phyloP scores from a whole-genome alignment of 2,329 filamentous ascomycete species.

The Exophiala alcalophila region DNA sequence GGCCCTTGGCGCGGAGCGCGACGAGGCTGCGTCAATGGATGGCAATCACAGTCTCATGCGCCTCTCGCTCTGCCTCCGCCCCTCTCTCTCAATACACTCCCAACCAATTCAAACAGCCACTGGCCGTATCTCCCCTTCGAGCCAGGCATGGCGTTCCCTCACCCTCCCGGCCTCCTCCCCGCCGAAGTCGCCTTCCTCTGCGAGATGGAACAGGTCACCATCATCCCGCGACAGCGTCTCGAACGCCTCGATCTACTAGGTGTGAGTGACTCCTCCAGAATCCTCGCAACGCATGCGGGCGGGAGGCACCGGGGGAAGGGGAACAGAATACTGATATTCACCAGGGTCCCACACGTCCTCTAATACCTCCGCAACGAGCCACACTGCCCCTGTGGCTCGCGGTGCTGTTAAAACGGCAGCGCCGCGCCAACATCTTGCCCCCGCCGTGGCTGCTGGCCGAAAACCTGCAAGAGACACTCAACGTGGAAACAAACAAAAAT shows the following conservation, averaged over 20 bases:
- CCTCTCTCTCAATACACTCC: background rate
- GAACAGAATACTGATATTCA: constrained; percentile 1
- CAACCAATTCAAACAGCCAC: no score
- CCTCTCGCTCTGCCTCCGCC: background rate
- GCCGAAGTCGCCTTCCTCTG: constrained; percentile 90
- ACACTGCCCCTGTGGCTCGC: constrained; percentile 90
- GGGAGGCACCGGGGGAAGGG: no score
- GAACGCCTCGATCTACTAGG: constrained; percentile 80
- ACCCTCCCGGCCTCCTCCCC: constrained; percentile 69
- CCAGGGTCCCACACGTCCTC: constrained; percentile 72
- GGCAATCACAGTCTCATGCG: background rate
- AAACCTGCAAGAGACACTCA: constrained; percentile 73
- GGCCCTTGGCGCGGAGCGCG: constrained; percentile 1
- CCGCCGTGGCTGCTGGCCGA: constrained; percentile 82
- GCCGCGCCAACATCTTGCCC: constrained; percentile 85
- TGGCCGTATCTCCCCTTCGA: no score
- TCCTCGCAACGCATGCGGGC: constrained; percentile 32
- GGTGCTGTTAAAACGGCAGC: constrained; percentile 88
- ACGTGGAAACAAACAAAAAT: constrained; percentile 68
- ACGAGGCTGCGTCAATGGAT: background rate
- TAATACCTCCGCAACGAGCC: constrained; percentile 77
- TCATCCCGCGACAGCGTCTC: constrained; percentile 86
- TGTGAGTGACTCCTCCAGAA: constrained; percentile 56
- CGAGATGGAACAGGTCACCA: constrained; percentile 94
- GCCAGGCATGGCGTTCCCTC: constrained; percentile 57